Evolutionary conservation across 2,329 filamentous ascomycete genomes (phyloP).

Genomic region (Colletotrichum theobromicola): DNA sequence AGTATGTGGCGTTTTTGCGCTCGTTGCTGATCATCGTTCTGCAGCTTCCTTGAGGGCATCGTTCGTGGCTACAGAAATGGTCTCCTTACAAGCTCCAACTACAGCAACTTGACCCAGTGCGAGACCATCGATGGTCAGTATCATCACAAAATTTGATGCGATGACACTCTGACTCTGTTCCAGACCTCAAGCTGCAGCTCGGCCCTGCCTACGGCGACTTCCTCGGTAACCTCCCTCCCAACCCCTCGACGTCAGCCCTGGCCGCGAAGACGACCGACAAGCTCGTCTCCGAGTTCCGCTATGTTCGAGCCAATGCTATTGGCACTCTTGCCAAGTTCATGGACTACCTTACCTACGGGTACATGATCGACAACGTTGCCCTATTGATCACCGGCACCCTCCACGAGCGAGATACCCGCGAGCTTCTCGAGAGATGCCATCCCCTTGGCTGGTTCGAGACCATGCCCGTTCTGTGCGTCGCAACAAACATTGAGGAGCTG

Average conservation of each 20-base stretch:
- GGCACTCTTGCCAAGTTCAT: constrained; percentile 94
- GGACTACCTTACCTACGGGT: constrained; percentile 97
- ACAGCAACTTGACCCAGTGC: constrained; percentile 96
- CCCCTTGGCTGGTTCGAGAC: constrained; percentile 99
- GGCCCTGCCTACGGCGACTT: constrained; percentile 97
- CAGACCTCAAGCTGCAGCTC: constrained; percentile 97
- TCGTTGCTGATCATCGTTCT: constrained; percentile 20
- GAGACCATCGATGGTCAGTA: constrained; percentile 90
- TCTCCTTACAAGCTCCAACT: constrained; percentile 88
- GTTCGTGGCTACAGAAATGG: constrained; percentile 96
- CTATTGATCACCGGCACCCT: constrained; percentile 97
- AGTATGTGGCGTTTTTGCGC: background rate
- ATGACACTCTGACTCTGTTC: constrained; percentile 6
- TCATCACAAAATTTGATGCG: constrained; percentile 4
- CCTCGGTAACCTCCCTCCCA: constrained; percentile 89
- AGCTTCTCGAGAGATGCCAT: constrained; percentile 94
- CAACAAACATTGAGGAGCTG: constrained; percentile 97
- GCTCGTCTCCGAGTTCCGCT: constrained; percentile 95
- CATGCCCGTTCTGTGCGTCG: constrained; percentile 96
- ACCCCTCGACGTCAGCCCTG: constrained; percentile 94
- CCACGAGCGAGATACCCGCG: constrained; percentile 95
- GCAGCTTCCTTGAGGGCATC: constrained; percentile 94
- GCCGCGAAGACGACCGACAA: constrained; percentile 97
- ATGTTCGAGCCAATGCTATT: constrained; percentile 91
- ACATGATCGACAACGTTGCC: constrained; percentile 99